These are phyloP conservation scores for Candida albicans DNA, from an alignment of 1,139 yeast species.

Conservation along the genomic window DNA sequence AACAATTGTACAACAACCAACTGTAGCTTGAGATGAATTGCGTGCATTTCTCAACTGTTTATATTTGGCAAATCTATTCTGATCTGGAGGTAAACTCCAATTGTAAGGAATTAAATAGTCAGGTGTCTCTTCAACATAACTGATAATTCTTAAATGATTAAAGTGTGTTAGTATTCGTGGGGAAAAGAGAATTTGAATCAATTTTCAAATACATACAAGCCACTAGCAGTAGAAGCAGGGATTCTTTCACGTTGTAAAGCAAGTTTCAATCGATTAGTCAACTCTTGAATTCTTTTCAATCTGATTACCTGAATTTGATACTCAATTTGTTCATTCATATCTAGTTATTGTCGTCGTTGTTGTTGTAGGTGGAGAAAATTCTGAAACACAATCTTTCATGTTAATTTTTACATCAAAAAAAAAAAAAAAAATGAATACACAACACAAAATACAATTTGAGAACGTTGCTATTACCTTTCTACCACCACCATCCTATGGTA, in stretches of 20 bases:
- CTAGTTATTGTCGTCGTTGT: slow-evolving; percentile 7
- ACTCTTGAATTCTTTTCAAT: slow-evolving; percentile 61
- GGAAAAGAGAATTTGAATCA: not conserved
- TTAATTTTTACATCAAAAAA: slow-evolving; percentile 5
- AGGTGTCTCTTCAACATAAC: slow-evolving; percentile 46
- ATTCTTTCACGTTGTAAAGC: slow-evolving; percentile 60
- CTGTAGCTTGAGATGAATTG: slow-evolving; percentile 7
- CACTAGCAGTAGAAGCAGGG: slow-evolving; percentile 67
- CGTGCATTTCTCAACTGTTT: slow-evolving; percentile 19
- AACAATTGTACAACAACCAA: slow-evolving; percentile 49
- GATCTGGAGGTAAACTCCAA: slow-evolving; percentile 50
- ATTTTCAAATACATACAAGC: slow-evolving; percentile 28
- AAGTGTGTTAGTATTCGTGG: slow-evolving; percentile 14
- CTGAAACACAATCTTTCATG: slow-evolving; percentile 3
- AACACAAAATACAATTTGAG: no score
- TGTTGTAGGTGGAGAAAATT: not conserved
- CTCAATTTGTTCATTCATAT: slow-evolving; percentile 22
- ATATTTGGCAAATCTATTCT: slow-evolving; percentile 44
- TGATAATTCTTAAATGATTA: slow-evolving; percentile 28
- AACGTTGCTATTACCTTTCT: no score
- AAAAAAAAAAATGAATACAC: not conserved
- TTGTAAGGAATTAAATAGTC: slow-evolving; percentile 55
- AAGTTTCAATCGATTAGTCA: slow-evolving; percentile 54
- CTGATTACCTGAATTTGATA: slow-evolving; percentile 46
- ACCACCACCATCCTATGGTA: no score